Percentiles rank a stretch among this genome's conserved stretches.
phyloP scores from a whole-genome alignment of 345 rosid genomes.

The Euphorbia lathyris region DNA sequence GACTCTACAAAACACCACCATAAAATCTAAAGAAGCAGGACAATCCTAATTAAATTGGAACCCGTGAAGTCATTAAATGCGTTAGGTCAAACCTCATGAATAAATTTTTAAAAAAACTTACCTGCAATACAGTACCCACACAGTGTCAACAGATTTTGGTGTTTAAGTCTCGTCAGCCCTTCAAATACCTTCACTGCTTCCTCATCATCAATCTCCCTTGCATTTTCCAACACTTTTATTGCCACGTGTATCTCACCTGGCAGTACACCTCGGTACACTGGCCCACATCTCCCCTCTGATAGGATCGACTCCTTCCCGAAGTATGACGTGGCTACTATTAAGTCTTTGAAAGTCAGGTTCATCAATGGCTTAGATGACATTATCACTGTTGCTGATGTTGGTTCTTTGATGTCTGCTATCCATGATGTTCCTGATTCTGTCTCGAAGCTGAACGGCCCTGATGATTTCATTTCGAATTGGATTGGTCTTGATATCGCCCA shows the following conservation, averaged over 20 bases:
- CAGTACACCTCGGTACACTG: conserved; percentile 73
- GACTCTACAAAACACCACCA: neutral
- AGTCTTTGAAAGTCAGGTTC: conserved; percentile 82
- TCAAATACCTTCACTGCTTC: conserved; percentile 64
- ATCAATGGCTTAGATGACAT: conserved; percentile 88
- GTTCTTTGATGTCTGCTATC: conserved; percentile 91
- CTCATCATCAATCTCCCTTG: conserved; percentile 45
- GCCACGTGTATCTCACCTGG: conserved; percentile 91
- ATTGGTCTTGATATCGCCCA: conserved; percentile 90
- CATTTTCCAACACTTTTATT: conserved; percentile 78
- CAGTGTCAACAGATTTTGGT: conserved; percentile 78
- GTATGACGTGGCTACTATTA: conserved; percentile 90
- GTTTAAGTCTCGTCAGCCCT: conserved; percentile 64
- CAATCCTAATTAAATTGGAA: conserved; percentile 11
- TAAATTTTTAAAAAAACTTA: conserved; percentile 11
- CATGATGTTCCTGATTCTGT: conserved; percentile 89
- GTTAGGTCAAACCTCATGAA: conserved; percentile 15
- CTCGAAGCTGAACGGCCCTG: conserved; percentile 88
- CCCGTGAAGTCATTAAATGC: conserved; percentile 43
- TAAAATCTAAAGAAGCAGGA: conserved; percentile 17
- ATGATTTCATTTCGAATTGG: conserved; percentile 59
- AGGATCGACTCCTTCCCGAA: conserved; percentile 82
- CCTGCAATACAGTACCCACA: conserved; percentile 97
- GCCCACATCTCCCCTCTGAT: conserved; percentile 80
- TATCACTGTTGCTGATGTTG: conserved; percentile 72